phyloP scores from a whole-genome alignment of 805 yeast species.

The Pichia exigua region DNA sequence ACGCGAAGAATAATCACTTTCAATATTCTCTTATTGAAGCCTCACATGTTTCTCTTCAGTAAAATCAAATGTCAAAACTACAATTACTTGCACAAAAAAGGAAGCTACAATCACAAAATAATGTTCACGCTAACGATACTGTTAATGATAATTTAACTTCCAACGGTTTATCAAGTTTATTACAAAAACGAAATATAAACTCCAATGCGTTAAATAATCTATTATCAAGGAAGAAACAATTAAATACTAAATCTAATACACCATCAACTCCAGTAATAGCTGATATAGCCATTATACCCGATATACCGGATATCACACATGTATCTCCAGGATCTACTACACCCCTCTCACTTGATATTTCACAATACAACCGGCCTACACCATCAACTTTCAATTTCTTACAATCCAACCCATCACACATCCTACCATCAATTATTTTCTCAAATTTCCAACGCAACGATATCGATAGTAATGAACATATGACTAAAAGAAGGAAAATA shows the following conservation, averaged over 20 bases:
- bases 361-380: neutral
- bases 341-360: neutral
- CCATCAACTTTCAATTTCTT: neutral
- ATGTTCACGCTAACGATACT: too few species aligned
- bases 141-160: too few species aligned
- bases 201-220: neutral
- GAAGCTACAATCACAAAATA: neutral
- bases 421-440: constrained; percentile 1
- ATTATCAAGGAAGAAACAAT: neutral
- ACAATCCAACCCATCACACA: neutral
- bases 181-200: neutral
- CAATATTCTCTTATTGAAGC: too few species aligned
- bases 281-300: neutral
- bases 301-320: neutral
- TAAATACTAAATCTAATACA: neutral
- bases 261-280: neutral
- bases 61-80: constrained; percentile 12
- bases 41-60: neutral
- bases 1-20: too few species aligned
- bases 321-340: too few species aligned
- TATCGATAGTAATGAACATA: neutral
- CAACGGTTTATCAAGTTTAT: neutral
- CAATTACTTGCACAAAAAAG: constrained; percentile 12
- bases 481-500: constrained; percentile 3
- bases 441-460: neutral